These are phyloP conservation scores for Acanthamoeba castellanii DNA, from an alignment of 208 protist genomes.

Conservation along the genomic window DNA sequence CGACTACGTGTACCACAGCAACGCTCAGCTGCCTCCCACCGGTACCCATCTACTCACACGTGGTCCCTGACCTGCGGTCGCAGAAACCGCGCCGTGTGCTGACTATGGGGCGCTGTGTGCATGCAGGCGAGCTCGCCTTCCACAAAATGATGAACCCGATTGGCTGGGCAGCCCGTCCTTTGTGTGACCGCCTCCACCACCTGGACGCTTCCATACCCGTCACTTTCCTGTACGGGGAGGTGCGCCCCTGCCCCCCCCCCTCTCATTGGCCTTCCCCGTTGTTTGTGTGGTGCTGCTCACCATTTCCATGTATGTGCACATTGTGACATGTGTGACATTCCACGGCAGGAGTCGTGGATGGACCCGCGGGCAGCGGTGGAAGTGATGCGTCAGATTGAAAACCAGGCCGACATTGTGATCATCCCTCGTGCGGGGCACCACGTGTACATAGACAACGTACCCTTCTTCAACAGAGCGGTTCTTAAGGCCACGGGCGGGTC, in stretches of 20 bases:
- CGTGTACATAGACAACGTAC: slow-evolving; percentile 72
- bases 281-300: too few relatives aligned
- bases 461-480: slow-evolving; percentile 66
- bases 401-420: slow-evolving; percentile 70
- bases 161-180: slow-evolving; percentile 70
- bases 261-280: neutral
- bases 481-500: neutral
- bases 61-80: too few relatives aligned
- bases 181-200: slow-evolving; percentile 28
- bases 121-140: slow-evolving; percentile 17
- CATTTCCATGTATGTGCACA: too few relatives aligned
- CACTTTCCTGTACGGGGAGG: slow-evolving; percentile 77
- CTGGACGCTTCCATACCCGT: slow-evolving; percentile 63
- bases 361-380: slow-evolving; percentile 11
- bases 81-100: too few relatives aligned
- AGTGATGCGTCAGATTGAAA: slow-evolving; percentile 52
- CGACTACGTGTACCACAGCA: slow-evolving; percentile 79
- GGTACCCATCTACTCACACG: neutral
- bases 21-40: slow-evolving; percentile 64
- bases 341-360: slow-evolving; percentile 74
- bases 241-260: too few relatives aligned
- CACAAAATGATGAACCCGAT: slow-evolving; percentile 65
- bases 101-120: too few relatives aligned
- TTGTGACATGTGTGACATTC: too few relatives aligned
- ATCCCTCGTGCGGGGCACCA: slow-evolving; percentile 74